These are phyloP conservation scores for Monilinia aucupariae DNA, from an alignment of 2,329 filamentous ascomycete species.

Conservation along the genomic window DNA sequence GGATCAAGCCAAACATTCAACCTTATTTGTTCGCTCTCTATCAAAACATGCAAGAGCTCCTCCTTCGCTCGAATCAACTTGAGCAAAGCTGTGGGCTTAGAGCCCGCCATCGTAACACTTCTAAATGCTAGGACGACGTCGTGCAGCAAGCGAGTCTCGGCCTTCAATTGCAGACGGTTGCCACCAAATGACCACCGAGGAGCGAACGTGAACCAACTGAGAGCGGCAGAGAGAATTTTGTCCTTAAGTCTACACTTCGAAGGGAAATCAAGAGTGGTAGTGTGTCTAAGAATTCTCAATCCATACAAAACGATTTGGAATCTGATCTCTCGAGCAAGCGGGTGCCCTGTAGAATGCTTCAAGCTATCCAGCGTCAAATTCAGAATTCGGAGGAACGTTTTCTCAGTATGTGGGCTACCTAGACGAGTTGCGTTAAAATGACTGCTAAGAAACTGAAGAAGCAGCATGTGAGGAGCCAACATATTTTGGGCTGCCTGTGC, in stretches of 20 bases:
- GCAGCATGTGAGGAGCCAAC: slow-evolving; percentile 76
- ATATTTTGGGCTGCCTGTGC: slow-evolving; percentile 77
- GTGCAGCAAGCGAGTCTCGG: slow-evolving; percentile 74
- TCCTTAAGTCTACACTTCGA: slow-evolving; percentile 83
- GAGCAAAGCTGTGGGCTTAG: slow-evolving; percentile 38
- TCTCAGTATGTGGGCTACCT: slow-evolving; percentile 74
- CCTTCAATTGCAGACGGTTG: slow-evolving; percentile 87
- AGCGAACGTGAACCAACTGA: slow-evolving; percentile 81
- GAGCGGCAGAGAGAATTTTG: slow-evolving; percentile 74
- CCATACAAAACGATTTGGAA: slow-evolving; percentile 84
- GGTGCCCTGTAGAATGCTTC: slow-evolving; percentile 66
- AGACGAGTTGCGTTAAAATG: slow-evolving; percentile 93
- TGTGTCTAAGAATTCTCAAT: slow-evolving; percentile 68
- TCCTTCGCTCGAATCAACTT: slow-evolving; percentile 73
- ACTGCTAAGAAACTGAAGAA: slow-evolving; percentile 85
- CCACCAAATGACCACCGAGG: slow-evolving; percentile 94
- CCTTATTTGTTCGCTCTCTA: slow-evolving; percentile 79
- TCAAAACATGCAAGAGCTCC: slow-evolving; percentile 70
- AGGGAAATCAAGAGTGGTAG: slow-evolving; percentile 56
- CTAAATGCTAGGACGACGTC: slow-evolving; percentile 68
- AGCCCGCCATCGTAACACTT: slow-evolving; percentile 55
- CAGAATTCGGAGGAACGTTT: slow-evolving; percentile 75
- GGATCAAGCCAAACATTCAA: slow-evolving; percentile 88
- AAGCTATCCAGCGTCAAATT: slow-evolving; percentile 72
- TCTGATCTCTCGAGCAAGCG: slow-evolving; percentile 84